Base-by-base conservation (phyloP, 768 basidiomycete species). In the Mycena rosella region DNA sequence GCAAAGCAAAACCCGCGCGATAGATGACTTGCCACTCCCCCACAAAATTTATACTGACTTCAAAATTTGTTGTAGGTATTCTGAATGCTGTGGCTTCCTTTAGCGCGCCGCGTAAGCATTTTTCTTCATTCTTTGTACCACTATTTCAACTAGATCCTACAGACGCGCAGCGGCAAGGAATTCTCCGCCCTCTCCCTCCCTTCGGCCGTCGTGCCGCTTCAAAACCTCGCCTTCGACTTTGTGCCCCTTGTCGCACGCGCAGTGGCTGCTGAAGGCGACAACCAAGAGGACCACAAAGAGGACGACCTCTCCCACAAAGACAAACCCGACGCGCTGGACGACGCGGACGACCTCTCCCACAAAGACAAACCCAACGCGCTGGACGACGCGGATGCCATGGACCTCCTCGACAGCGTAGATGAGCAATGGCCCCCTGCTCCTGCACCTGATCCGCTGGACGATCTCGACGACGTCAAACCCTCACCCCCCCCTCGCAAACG, bases 81-180 rank as follows among this genome's bases (percentile, higher is more conserved):
- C n/a, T n/a, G n/a, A n/a, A n/a, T n/a, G 32, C 10, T 54, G 9
- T 57, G 57, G 42, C 2, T 22, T 22, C 30, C 57, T 17, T 13
- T 51, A 20, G 70, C 14, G 8, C 52, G 38, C 9, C 8, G 10
- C 71, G 57, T 22, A 7, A n/a, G 22, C 5, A 22, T 22, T 15
- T 7, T 45, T 6, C 44, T 45, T 22, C 7, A 5, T n/a, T n/a
- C 22, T 22, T 40, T 40, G 5, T 4, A 40, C 17, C n/a, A n/a
- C 7, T 45, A n/a, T 22, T 22, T 22, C 20, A 3, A n/a, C 57
- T 15, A n/a, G n/a, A n/a, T n/a, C 17, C 4, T 32, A 2, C 34
- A 61, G 60, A 61, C 60, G 6, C 60, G 60, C 18, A 61, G 60
- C 18, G 60, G 60, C 26, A 14, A 5, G 3, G 38, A 61, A 17